Evolutionary conservation across 805 yeast genomes (phyloP).

Genomic region (Metschnikowia drakensbergensis): DNA sequence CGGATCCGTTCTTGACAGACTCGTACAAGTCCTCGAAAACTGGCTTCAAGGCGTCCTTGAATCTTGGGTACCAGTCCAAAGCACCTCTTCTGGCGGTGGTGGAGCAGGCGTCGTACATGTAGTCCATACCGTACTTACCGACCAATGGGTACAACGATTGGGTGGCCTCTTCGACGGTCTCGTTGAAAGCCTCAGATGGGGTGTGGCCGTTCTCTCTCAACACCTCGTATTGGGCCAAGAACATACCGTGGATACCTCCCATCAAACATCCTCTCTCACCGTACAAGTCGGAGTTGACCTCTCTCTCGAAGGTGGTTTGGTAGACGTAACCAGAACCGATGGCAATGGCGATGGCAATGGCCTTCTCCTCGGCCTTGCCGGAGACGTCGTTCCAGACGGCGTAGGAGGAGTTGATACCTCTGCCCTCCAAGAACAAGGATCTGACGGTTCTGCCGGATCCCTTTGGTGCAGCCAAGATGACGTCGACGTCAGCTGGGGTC

Average conservation of each 20-base stretch:
- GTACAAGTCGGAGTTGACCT: slow-evolving; percentile 97
- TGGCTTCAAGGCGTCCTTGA: slow-evolving; percentile 98
- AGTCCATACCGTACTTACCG: slow-evolving; percentile 99
- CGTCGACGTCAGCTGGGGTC: slow-evolving; percentile 92
- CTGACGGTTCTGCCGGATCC: slow-evolving; percentile 99
- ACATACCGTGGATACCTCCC: slow-evolving; percentile 99
- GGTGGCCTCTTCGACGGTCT: slow-evolving; percentile 99
- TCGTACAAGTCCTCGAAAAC: slow-evolving; percentile 95
- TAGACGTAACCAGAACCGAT: slow-evolving; percentile 99
- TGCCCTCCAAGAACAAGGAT: slow-evolving; percentile 98
- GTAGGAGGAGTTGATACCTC: slow-evolving; percentile 99
- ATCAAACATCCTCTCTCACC: slow-evolving; percentile 99
- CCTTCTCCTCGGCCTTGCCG: slow-evolving; percentile 99
- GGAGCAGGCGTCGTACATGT: slow-evolving; percentile 99
- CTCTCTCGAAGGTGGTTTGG: slow-evolving; percentile 99
- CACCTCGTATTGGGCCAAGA: slow-evolving; percentile 99
- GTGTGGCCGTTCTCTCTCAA: slow-evolving; percentile 99
- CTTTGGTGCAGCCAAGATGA: slow-evolving; percentile 98
- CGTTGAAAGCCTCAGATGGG: slow-evolving; percentile 99
- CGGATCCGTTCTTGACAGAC: slow-evolving; percentile 92
- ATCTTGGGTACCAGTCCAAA: slow-evolving; percentile 98
- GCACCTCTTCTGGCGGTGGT: slow-evolving; percentile 99
- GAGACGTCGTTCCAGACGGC: slow-evolving; percentile 99
- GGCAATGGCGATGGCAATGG: slow-evolving; percentile 97
- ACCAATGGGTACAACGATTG: slow-evolving; percentile 98